phyloP scores from a whole-genome alignment of 116 monocot species.

The Zostera marina region DNA sequence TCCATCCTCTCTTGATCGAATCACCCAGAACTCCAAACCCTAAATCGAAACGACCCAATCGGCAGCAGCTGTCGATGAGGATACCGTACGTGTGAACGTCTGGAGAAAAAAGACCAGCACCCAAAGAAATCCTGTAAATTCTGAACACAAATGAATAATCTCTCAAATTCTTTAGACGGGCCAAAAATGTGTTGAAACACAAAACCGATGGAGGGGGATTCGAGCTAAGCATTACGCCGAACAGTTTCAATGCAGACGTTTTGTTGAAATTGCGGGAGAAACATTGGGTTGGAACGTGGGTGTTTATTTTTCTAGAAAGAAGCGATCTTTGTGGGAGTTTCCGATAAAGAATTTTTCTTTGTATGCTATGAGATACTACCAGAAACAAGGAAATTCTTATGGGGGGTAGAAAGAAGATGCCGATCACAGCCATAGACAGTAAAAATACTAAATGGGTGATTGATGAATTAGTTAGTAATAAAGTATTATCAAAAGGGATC shows the following conservation, averaged over 20 bases:
- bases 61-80: conserved; percentile 1
- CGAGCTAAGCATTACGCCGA: no score
- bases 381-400: not conserved
- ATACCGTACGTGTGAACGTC: conserved; percentile 3
- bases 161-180: not conserved
- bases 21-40: conserved; percentile 4
- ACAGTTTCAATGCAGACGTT: not conserved
- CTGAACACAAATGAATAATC: not conserved
- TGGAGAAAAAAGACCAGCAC: no score
- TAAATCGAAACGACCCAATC: conserved; percentile 4
- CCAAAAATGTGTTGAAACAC: not conserved
- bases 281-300: not conserved
- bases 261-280: not conserved
- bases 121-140: not conserved
- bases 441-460: no score
- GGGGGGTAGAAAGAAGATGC: not conserved
- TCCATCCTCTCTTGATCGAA: conserved; percentile 5
- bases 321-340: not conserved
- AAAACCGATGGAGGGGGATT: not conserved
- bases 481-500: no score
- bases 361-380: no score
- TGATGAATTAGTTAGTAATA: no score
- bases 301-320: not conserved
- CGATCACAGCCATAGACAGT: not conserved
- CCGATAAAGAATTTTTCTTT: not conserved